Evolutionary conservation across 441 rosid species (phyloP), one percentile per base, ranked within the genome.

Genomic region (Aquilaria agallochum): DNA sequence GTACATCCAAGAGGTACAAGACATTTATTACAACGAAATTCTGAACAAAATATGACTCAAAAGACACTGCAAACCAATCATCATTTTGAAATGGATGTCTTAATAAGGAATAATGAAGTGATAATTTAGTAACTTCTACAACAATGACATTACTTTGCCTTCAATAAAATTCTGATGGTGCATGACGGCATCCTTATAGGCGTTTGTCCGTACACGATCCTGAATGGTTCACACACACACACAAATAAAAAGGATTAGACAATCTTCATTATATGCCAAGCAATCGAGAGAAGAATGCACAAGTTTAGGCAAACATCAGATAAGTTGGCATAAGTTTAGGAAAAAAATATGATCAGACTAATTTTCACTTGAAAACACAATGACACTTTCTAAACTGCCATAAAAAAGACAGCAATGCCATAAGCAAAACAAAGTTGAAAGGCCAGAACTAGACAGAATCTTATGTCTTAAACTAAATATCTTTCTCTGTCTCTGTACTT

Each of bases 161-260:
- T 89, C 86, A 59, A 95, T 91, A 51, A 69, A 81, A 79, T 82
- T 78, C 73, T 82, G 94, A 76, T 84, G 88, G 74, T 82, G 88
- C 94, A 83, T 84, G 75, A 95, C 85, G 46, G 99, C 99, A 5
- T 75, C 71, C 74, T 83, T 77, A 60, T 95, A 95, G 59, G 96
- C 81, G 14, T 91, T 92, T 1, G 97, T 95, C 57, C 99, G 85
- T n/a, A 77, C 83, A 31, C 84, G 89, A 75, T 95, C 97, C 96
- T 95, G 76, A 59, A 77, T 58, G 73, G 44, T 30, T 72, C 27
- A 20, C 27, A 20, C 27, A 20, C 27, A 20, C 27, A 1, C 27
- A 20, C 27, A 70, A 68, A 56, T 57, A 27, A 63, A 34, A 55
- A 65, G 27, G 47, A 64, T 46, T 33, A 47, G 58, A 42, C 31